Evolutionary conservation across 306 rosid genomes (phyloP), one percentile per base, ranked within the genome.

Genomic region (Sicyos baderoa): DNA sequence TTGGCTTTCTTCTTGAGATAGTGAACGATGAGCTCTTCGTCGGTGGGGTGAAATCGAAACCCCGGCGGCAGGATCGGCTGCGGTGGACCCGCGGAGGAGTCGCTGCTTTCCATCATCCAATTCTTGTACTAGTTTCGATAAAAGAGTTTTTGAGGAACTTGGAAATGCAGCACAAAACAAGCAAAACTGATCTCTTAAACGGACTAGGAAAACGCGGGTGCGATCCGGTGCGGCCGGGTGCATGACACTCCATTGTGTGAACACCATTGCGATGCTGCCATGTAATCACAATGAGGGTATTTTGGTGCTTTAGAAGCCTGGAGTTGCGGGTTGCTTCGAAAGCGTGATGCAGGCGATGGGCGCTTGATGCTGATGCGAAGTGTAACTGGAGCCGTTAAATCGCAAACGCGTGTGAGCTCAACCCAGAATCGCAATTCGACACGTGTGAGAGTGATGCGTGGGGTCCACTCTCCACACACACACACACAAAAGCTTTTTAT

Each of bases 1-100:
- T 77, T 60, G 23, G 79, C 53, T 64, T 85, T 83, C 67, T 83
- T 87, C 85, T 87, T 87, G 17, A 87, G 93, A 67, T 87, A 87
- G 77, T 87, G 93, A 78, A 87, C 82, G 12, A 87, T 85, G 0
- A 87, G 88, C 72, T 87, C 93, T 45, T 87, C 90, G 25, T 87
- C 93, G 7, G 93, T 87, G 7, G 93, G 93, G 61, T 87, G 93
- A 75, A 87, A 87, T 13, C 90, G 85, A 49, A 87, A 85, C 2
- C 93, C 90, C 0, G 88, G 93, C 0, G 90, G 88, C 1, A 87
- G 77, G 58, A 81, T 83, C 9, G 88, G 93, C 54, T 85, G 93
- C 32, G 37, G 92, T 0, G 92, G 81, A 11, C 84, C 86, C 1
- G 82, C 75, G 9, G 95, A 90, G 0, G 97, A 90, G 79, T 90